Conservation (phyloP, 139 green algal species). For the Dunaliella sp. region DNA sequence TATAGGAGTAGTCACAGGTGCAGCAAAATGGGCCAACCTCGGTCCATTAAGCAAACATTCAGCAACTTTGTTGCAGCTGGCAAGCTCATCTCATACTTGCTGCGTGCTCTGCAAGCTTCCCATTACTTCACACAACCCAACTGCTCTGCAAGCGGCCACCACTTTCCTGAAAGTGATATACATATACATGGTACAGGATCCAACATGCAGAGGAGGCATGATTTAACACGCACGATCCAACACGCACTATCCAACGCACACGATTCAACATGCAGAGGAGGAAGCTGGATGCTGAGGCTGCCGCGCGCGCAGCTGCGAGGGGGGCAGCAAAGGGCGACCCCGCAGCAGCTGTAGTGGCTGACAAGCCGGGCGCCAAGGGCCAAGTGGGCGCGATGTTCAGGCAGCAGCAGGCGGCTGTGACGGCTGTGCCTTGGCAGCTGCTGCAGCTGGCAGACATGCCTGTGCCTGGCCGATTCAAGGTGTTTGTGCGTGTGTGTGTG, state of each 20-base stretch:
- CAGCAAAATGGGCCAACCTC: too few species aligned
- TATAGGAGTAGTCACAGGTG: too few species aligned
- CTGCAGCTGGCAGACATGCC: slow-evolving; percentile 65
- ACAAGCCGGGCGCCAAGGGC: background rate
- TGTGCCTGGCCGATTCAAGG: slow-evolving; percentile 45
- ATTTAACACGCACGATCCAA: background rate
- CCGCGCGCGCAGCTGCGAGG: slow-evolving; percentile 1
- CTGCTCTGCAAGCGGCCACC: too few species aligned
- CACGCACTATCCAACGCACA: background rate
- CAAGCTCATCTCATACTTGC: too few species aligned
- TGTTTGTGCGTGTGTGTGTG: background rate
- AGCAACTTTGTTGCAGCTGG: too few species aligned
- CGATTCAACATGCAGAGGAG: slow-evolving; percentile 24
- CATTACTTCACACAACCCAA: too few species aligned
- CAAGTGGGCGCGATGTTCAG: slow-evolving; percentile 56
- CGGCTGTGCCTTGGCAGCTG: slow-evolving; percentile 74
- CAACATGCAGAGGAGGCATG: too few species aligned
- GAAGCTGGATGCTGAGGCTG: slow-evolving; percentile 34
- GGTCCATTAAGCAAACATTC: too few species aligned
- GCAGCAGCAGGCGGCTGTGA: slow-evolving; percentile 47
- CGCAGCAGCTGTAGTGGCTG: background rate
- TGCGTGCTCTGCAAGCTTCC: too few species aligned
- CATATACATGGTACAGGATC: too few species aligned
- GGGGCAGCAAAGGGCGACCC: slow-evolving; percentile 4
- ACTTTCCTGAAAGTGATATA: too few species aligned